Conservation (phyloP, 352 stramenopile genomes). For the Phytophthora rubi region DNA sequence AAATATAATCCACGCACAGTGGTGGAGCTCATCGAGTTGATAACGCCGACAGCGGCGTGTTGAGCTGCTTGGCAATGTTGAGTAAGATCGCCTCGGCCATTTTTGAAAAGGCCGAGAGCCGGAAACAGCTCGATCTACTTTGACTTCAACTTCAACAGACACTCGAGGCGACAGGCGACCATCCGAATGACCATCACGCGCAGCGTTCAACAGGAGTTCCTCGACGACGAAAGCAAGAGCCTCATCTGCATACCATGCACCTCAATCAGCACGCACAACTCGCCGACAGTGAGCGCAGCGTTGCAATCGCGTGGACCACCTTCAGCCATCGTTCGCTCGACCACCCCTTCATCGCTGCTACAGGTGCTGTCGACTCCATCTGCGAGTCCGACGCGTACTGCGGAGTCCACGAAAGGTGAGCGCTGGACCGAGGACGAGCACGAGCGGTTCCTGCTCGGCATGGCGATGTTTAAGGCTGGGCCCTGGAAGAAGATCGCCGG, state of each 20-base stretch:
- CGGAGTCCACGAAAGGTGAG: constrained; percentile 34
- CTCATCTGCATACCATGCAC: constrained; percentile 41
- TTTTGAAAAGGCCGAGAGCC: constrained; percentile 21
- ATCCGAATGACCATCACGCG: constrained; percentile 47
- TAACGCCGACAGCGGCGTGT: not conserved
- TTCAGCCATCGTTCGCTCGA: not conserved
- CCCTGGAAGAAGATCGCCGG: constrained; percentile 56
- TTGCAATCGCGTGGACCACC: not conserved
- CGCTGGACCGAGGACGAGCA: constrained; percentile 59
- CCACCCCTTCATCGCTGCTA: not conserved
- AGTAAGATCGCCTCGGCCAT: constrained; percentile 24
- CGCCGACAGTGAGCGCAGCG: constrained; percentile 1
- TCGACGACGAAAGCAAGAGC: constrained; percentile 42
- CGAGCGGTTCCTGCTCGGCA: constrained; percentile 51
- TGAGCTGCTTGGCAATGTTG: constrained; percentile 9
- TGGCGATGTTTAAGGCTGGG: constrained; percentile 53
- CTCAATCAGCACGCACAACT: constrained; percentile 7
- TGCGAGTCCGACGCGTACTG: constrained; percentile 4
- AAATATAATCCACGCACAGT: constrained; percentile 19
- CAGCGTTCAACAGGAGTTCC: constrained; percentile 42
- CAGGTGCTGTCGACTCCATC: not conserved
- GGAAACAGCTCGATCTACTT: constrained; percentile 1
- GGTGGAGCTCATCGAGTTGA: not conserved
- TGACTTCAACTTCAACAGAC: constrained; percentile 13
- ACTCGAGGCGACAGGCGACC: not conserved